Evolutionary conservation across 768 basidiomycete species (phyloP), one percentile per base, ranked within the genome.

Genomic region (Lactarius quietus): DNA sequence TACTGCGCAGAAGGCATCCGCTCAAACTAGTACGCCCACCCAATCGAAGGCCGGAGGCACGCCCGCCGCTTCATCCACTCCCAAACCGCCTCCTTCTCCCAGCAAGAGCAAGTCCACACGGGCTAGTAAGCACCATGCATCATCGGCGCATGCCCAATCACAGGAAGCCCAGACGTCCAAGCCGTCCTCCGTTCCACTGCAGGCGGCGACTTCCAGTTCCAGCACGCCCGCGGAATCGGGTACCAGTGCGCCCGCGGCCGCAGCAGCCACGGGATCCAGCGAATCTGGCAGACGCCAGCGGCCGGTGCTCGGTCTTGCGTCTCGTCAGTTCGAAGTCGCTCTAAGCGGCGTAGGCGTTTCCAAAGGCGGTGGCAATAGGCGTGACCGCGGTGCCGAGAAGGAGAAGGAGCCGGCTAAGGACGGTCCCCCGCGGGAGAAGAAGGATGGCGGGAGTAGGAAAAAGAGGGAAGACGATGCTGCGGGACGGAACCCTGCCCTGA

Each of bases 241-340:
- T 10, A 35, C 33, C 18, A 23, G 17, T 17, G 39, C 65, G 1
- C n/a, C 69, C 1, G 35, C 69, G 18, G 39, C 61, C 7, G 51
- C 65, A 20, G 41, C 67, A 0, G 64, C 77, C 9, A 60, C 72
- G 15, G 45, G 45, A 48, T 55, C 78, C 3, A 81, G 83, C 28
- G 80, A 84, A 36, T 68, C 74, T 18, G 54, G 55, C 15, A 64
- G 60, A 31, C 51, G 67, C 12, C 0, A 53, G 6, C 83, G 88
- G 7, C 87, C 87, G 1, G 78, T 87, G 12, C 75, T 90, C 36
- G 87, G 88, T 0, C 72, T 88, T 9, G 86, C 80, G 0, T 85
- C 84, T 3, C 80, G 89, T 15, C 87, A 90, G 17, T 87, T 92
- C 59, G 88, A 90, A 69, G 88, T 85, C 8, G 90, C 90, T 9